Evolutionary conservation across 2,329 filamentous ascomycete species (phyloP).

Genomic region (Xenoacremonium recifei): DNA sequence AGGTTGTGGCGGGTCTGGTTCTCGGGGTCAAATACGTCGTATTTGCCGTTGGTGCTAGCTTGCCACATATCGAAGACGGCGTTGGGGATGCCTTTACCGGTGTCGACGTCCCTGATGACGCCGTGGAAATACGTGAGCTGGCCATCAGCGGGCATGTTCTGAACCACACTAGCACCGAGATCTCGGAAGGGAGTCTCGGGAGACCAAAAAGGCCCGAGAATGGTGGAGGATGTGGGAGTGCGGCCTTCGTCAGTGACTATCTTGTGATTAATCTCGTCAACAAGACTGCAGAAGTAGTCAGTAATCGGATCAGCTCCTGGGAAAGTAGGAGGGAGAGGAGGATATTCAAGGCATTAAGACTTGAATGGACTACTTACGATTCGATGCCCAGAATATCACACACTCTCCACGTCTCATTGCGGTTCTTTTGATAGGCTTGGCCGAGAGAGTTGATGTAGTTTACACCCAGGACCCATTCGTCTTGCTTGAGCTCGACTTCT

Average conservation of each 20-base stretch:
- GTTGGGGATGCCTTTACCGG: slow-evolving; percentile 62
- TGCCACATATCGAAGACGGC: slow-evolving; percentile 80
- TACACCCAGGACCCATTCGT: slow-evolving; percentile 76
- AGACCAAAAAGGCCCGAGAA: slow-evolving; percentile 77
- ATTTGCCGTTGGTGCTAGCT: slow-evolving; percentile 71
- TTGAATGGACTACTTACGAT: slow-evolving; percentile 46
- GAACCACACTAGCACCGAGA: slow-evolving; percentile 65
- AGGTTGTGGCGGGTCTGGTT: slow-evolving; percentile 73
- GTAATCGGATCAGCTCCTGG: not conserved
- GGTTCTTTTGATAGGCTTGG: slow-evolving; percentile 63
- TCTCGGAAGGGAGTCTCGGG: slow-evolving; percentile 71
- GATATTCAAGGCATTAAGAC: not conserved
- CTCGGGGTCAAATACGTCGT: slow-evolving; percentile 73
- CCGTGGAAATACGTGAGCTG: slow-evolving; percentile 68
- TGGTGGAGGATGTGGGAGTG: slow-evolving; percentile 70
- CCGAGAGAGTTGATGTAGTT: slow-evolving; percentile 74
- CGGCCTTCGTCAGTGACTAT: slow-evolving; percentile 59
- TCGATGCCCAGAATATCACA: slow-evolving; percentile 74
- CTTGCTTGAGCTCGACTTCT: slow-evolving; percentile 72
- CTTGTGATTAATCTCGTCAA: slow-evolving; percentile 64
- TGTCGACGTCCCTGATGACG: slow-evolving; percentile 61
- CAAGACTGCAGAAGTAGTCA: slow-evolving; percentile 35
- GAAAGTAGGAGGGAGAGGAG: slow-evolving; percentile 7
- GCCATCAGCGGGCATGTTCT: slow-evolving; percentile 57
- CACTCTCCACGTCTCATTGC: slow-evolving; percentile 73